A percentile compares a stretch with the other conserved stretches of the same genome.
Conservation (phyloP, 2,329 filamentous ascomycete species). For the Moelleriella libera region DNA sequence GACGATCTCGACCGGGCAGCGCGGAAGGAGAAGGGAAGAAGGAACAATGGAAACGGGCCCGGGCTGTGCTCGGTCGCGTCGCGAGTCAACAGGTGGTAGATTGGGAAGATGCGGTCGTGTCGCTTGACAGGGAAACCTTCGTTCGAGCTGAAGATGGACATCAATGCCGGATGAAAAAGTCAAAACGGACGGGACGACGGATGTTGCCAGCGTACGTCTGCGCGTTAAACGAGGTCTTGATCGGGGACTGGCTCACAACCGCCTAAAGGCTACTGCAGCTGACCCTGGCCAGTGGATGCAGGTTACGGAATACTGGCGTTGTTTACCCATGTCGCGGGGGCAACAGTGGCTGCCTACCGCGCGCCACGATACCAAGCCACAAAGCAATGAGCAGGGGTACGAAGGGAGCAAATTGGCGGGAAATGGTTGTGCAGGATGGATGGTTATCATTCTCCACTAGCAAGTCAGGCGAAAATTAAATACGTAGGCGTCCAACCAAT, state of each 20-base stretch:
- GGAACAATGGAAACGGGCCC: slow-evolving; percentile 6
- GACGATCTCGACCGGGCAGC: background rate
- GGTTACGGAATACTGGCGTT: background rate
- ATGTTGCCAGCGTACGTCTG: background rate
- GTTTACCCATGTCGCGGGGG: slow-evolving; percentile 6
- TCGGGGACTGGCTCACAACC: background rate
- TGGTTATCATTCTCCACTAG: too few relatives aligned
- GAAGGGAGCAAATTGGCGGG: too few relatives aligned
- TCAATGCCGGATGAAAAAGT: background rate
- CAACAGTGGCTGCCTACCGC: background rate
- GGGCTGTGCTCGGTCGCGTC: slow-evolving; percentile 14
- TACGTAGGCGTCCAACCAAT: too few relatives aligned
- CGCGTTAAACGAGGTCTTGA: background rate
- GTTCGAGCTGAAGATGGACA: background rate
- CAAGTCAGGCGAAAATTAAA: too few relatives aligned
- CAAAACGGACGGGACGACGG: background rate
- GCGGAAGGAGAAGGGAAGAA: background rate
- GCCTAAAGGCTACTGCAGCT: background rate
- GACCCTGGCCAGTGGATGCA: slow-evolving; percentile 1
- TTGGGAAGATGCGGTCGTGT: slow-evolving; percentile 11
- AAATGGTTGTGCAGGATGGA: too few relatives aligned
- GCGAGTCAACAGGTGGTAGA: background rate
- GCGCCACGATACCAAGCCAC: background rate
- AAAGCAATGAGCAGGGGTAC: background rate
- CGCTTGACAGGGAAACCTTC: slow-evolving; percentile 4